Conservation (phyloP, 148 eudicot genomes). For the Mesembryanthemum crystallinum region DNA sequence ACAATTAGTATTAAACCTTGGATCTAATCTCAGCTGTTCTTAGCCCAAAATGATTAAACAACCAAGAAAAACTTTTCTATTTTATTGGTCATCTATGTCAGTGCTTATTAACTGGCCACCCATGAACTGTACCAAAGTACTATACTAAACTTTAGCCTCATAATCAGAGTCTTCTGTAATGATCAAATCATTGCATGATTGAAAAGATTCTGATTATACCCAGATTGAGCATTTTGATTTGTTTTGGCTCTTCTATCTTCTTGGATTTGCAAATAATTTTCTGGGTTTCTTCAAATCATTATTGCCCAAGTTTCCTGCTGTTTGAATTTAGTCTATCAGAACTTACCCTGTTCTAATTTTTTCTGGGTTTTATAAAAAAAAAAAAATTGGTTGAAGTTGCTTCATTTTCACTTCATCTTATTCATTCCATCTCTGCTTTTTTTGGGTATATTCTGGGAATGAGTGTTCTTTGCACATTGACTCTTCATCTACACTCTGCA, state of each 20-base stretch:
- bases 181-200: slow-evolving; percentile 25
- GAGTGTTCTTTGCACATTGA: slow-evolving; percentile 34
- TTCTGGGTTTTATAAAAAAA: slow-evolving; percentile 19
- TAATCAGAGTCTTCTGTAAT: slow-evolving; percentile 24
- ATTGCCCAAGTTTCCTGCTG: neutral
- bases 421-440: slow-evolving; percentile 4
- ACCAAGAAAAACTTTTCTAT: neutral
- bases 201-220: slow-evolving; percentile 19
- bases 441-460: slow-evolving; percentile 26
- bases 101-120: slow-evolving; percentile 40
- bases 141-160: slow-evolving; percentile 35
- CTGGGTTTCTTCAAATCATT: slow-evolving; percentile 12
- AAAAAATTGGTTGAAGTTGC: slow-evolving; percentile 25
- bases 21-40: slow-evolving; percentile 31
- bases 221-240: slow-evolving; percentile 23
- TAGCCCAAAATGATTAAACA: neutral
- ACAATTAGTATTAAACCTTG: slow-evolving; percentile 8
- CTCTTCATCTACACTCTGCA: slow-evolving; percentile 20
- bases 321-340: neutral
- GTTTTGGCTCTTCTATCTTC: slow-evolving; percentile 6
- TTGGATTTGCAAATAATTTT: slow-evolving; percentile 11
- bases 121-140: slow-evolving; percentile 29
- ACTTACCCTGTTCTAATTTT: neutral
- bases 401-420: slow-evolving; percentile 39
- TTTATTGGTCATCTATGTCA: slow-evolving; percentile 31